phyloP scores from a whole-genome alignment of 2,329 filamentous ascomycete genomes.

The Fusarium sp. region DNA sequence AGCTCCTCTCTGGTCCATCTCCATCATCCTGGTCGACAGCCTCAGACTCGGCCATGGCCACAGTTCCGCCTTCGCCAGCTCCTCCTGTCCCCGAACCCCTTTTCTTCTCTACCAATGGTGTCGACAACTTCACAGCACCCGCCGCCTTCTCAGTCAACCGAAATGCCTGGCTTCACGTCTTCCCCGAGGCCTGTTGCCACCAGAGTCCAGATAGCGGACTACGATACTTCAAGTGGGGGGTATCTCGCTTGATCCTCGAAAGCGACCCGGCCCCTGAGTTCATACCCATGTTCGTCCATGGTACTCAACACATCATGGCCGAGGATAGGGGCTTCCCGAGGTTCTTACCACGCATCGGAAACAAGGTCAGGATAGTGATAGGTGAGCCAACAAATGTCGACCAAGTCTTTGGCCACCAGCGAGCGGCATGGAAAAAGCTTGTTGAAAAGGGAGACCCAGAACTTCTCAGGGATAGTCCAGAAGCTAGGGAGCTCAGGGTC shows the following conservation, averaged over 20 bases:
- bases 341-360: slow-evolving; percentile 80
- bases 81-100: slow-evolving; percentile 45
- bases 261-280: slow-evolving; percentile 88
- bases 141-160: slow-evolving; percentile 77
- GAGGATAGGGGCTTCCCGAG: slow-evolving; percentile 84
- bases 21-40: slow-evolving; percentile 38
- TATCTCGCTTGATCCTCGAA: slow-evolving; percentile 91
- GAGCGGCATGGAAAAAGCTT: slow-evolving; percentile 79
- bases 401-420: slow-evolving; percentile 79
- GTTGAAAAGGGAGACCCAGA: slow-evolving; percentile 62
- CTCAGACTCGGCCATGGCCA: slow-evolving; percentile 15
- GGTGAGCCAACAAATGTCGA: slow-evolving; percentile 83
- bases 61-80: slow-evolving; percentile 6
- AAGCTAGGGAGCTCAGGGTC: slow-evolving; percentile 77
- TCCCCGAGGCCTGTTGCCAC: slow-evolving; percentile 94
- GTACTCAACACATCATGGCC: slow-evolving; percentile 88
- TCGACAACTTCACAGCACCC: slow-evolving; percentile 76
- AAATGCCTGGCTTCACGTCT: slow-evolving; percentile 91
- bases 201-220: slow-evolving; percentile 83
- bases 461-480: slow-evolving; percentile 56
- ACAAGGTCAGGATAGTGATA: slow-evolving; percentile 79
- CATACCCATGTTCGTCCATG: slow-evolving; percentile 94
- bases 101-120: slow-evolving; percentile 74
- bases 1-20: slow-evolving; percentile 74
- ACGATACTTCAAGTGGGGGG: slow-evolving; percentile 98